Evolutionary conservation across 2,329 filamentous ascomycete species (phyloP).

Genomic region (Aspergillus sp.): DNA sequence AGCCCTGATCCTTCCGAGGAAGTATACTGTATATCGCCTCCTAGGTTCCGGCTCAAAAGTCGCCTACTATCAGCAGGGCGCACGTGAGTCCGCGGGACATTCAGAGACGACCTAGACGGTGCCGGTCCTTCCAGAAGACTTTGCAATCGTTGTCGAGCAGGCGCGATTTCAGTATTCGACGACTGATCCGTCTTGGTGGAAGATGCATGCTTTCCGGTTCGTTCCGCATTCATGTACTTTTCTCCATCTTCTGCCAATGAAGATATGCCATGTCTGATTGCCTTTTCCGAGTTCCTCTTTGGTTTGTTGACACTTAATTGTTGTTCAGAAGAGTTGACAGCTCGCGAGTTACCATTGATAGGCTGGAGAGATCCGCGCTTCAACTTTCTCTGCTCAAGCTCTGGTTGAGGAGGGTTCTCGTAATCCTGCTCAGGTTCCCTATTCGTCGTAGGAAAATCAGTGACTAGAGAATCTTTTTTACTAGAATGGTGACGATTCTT

Average conservation of each 20-base stretch:
- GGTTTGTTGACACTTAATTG: slow-evolving; percentile 24
- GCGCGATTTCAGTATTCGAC: neutral
- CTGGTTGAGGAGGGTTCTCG: neutral
- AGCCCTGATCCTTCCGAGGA: neutral
- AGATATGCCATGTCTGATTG: slow-evolving; percentile 33
- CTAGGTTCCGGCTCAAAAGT: neutral
- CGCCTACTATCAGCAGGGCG: neutral
- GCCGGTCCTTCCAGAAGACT: slow-evolving; percentile 25
- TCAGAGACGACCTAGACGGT: slow-evolving; percentile 16
- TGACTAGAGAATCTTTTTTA: neutral
- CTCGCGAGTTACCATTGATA: slow-evolving; percentile 22
- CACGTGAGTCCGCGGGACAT: neutral
- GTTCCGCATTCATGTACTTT: slow-evolving; percentile 4
- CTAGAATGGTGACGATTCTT: slow-evolving; percentile 4
- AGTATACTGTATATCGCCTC: neutral
- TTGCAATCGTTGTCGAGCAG: slow-evolving; percentile 21
- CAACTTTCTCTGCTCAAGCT: neutral
- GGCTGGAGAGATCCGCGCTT: slow-evolving; percentile 18
- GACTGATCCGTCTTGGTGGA: neutral
- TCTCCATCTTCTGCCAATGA: slow-evolving; percentile 46
- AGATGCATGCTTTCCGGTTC: neutral
- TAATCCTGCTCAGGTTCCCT: neutral
- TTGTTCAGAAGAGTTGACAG: slow-evolving; percentile 1
- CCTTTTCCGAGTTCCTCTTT: slow-evolving; percentile 28
- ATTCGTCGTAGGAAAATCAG: neutral